phyloP scores from a whole-genome alignment of 2,329 filamentous ascomycete species.

The Apiospora aurea region DNA sequence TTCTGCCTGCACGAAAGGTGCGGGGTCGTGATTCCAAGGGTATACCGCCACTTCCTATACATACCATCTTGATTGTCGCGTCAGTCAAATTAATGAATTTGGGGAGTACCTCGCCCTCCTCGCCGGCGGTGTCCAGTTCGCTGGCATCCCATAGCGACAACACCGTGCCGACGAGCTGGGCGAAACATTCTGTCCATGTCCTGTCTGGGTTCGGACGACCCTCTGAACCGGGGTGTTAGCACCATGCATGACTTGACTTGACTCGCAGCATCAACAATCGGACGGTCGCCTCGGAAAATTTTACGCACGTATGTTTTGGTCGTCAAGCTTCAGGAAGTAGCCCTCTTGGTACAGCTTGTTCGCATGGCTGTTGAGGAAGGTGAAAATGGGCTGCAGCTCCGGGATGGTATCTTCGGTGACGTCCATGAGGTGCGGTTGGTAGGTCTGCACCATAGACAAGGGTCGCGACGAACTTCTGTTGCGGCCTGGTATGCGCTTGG shows the following conservation, averaged over 20 bases:
- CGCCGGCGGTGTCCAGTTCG: constrained; percentile 85
- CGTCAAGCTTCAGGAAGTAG: constrained; percentile 96
- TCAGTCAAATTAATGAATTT: constrained; percentile 97
- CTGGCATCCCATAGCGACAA: constrained; percentile 95
- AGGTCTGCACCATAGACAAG: constrained; percentile 84
- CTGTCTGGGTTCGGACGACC: constrained; percentile 86
- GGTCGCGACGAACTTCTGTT: constrained; percentile 69
- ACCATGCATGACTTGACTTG: constrained; percentile 7
- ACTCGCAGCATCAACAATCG: constrained; percentile 16
- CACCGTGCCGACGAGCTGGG: constrained; percentile 93
- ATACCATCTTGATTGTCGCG: constrained; percentile 97
- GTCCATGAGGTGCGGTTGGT: constrained; percentile 87
- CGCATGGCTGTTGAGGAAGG: constrained; percentile 89
- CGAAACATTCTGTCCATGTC: constrained; percentile 96
- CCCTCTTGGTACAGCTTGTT: constrained; percentile 98
- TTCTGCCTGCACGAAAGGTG: not conserved
- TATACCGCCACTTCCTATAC: not conserved
- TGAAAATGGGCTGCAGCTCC: constrained; percentile 93
- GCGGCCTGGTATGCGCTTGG: constrained; percentile 41
- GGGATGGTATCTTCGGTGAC: constrained; percentile 85
- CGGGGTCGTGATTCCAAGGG: not conserved
- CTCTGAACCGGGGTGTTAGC: constrained; percentile 58
- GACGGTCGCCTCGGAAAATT: constrained; percentile 9
- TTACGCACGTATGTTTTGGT: constrained; percentile 85
- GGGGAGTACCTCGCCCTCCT: constrained; percentile 83